phyloP scores from a whole-genome alignment of 441 rosid genomes.

The Bocquillonia castaneifolia region DNA sequence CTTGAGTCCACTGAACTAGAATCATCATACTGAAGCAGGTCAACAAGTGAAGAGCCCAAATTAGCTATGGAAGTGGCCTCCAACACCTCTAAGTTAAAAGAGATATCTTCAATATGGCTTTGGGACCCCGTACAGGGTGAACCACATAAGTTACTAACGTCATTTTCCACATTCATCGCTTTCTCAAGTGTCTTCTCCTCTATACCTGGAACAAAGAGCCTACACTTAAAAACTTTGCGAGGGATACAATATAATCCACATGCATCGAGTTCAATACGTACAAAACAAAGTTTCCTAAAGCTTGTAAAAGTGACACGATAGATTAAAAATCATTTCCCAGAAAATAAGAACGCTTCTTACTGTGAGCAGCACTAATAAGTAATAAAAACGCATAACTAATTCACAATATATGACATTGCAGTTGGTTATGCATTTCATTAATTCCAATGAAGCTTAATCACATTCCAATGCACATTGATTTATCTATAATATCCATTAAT shows the following conservation, averaged over 20 bases:
- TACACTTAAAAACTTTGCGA: background rate
- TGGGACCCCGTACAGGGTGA: conserved; percentile 62
- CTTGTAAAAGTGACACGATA: background rate
- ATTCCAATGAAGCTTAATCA: background rate
- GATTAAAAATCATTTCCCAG: background rate
- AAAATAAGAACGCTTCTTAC: background rate
- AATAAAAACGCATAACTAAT: background rate
- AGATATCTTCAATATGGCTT: conserved; percentile 42
- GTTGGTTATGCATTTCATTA: background rate
- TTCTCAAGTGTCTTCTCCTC: conserved; percentile 62
- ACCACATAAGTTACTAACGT: conserved; percentile 49
- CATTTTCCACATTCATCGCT: conserved; percentile 43
- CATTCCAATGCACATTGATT: background rate
- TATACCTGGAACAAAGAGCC: conserved; percentile 44
- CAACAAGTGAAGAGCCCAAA: conserved; percentile 56
- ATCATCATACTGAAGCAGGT: conserved; percentile 68
- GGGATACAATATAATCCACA: background rate
- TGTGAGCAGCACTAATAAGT: background rate
- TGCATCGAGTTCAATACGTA: too few relatives aligned
- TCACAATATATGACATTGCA: background rate
- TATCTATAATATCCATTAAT: background rate
- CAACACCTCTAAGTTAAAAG: conserved; percentile 69
- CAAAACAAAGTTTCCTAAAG: background rate
- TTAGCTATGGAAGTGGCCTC: conserved; percentile 45
- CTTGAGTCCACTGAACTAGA: conserved; percentile 48